These are phyloP conservation scores for Hyphopichia fennica DNA, from an alignment of 1,139 yeast species.

Conservation along the genomic window DNA sequence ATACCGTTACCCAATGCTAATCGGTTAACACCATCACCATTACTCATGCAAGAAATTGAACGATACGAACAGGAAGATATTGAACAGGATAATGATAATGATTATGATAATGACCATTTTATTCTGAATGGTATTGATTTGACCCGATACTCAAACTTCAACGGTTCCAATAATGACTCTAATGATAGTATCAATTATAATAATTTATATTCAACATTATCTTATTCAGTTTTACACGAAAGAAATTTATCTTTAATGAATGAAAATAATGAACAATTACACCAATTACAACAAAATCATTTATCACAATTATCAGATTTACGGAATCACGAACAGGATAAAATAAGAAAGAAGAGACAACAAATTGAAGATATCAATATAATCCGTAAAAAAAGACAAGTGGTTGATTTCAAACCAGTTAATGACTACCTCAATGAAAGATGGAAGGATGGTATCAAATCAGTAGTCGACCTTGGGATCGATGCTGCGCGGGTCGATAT, in stretches of 20 bases:
- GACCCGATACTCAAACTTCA: slow-evolving; percentile 26
- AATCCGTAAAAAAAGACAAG: slow-evolving; percentile 34
- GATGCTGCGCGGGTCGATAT: slow-evolving; percentile 23
- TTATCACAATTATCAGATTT: slow-evolving; percentile 17
- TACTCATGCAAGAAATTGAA: slow-evolving; percentile 26
- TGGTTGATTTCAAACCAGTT: slow-evolving; percentile 33
- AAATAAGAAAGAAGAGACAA: slow-evolving; percentile 28
- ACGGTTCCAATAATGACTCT: slow-evolving; percentile 7
- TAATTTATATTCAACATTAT: slow-evolving; percentile 30
- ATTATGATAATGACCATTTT: slow-evolving; percentile 14
- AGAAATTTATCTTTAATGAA: slow-evolving; percentile 24
- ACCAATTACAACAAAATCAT: slow-evolving; percentile 18
- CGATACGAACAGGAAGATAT: slow-evolving; percentile 33
- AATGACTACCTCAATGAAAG: slow-evolving; percentile 31
- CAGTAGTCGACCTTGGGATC: slow-evolving; percentile 37
- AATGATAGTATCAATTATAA: slow-evolving; percentile 12
- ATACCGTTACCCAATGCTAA: slow-evolving; percentile 19
- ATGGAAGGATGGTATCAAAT: slow-evolving; percentile 42
- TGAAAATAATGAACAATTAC: slow-evolving; percentile 20
- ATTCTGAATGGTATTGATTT: slow-evolving; percentile 28
- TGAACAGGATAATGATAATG: slow-evolving; percentile 15
- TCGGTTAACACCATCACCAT: slow-evolving; percentile 12
- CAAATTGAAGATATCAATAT: slow-evolving; percentile 29
- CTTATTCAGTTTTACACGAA: slow-evolving; percentile 30
- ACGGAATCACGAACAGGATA: slow-evolving; percentile 14